Evolutionary conservation across 768 basidiomycete genomes (phyloP).

Genomic region (Tricholoma flavovirens): DNA sequence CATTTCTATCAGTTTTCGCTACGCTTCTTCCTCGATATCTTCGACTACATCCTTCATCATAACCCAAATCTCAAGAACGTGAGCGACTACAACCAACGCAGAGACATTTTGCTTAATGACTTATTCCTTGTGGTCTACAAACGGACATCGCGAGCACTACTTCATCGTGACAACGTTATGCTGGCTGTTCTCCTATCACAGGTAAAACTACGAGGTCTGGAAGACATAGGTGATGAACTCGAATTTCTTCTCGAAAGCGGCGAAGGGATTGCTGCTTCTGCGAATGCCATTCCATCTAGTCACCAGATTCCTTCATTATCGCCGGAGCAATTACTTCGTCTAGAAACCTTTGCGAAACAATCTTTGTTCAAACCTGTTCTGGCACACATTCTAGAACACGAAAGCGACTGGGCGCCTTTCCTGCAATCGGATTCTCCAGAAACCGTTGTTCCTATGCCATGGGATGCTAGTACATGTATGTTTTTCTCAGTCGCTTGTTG

Average conservation of each 20-base stretch:
- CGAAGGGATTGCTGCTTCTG: slow-evolving; percentile 45
- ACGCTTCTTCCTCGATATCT: slow-evolving; percentile 96
- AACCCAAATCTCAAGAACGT: slow-evolving; percentile 86
- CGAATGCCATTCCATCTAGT: slow-evolving; percentile 28
- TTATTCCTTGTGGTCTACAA: slow-evolving; percentile 86
- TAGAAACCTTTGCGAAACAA: slow-evolving; percentile 67
- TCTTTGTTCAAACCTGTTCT: slow-evolving; percentile 75
- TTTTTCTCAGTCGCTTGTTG: slow-evolving; percentile 11
- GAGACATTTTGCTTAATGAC: slow-evolving; percentile 78
- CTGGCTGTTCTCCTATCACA: slow-evolving; percentile 87
- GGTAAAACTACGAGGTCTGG: slow-evolving; percentile 74
- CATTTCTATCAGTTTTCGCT: slow-evolving; percentile 99
- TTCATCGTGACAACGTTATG: slow-evolving; percentile 88
- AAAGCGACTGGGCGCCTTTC: slow-evolving; percentile 69
- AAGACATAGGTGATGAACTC: slow-evolving; percentile 78
- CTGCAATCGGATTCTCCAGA: slow-evolving; percentile 65
- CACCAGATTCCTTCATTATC: slow-evolving; percentile 47
- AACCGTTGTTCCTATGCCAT: slow-evolving; percentile 62
- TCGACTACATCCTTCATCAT: slow-evolving; percentile 88
- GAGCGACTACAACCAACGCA: slow-evolving; percentile 64
- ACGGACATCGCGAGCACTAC: slow-evolving; percentile 83
- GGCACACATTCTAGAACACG: slow-evolving; percentile 51
- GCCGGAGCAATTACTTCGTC: slow-evolving; percentile 60
- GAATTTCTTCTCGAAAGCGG: slow-evolving; percentile 92
- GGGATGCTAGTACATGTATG: slow-evolving; percentile 76